A percentile compares a stretch with the other conserved stretches of the same genome.
These are phyloP conservation scores for Globisporangium emineosum DNA, from an alignment of 352 stramenopile genomes.

Conservation along the genomic window DNA sequence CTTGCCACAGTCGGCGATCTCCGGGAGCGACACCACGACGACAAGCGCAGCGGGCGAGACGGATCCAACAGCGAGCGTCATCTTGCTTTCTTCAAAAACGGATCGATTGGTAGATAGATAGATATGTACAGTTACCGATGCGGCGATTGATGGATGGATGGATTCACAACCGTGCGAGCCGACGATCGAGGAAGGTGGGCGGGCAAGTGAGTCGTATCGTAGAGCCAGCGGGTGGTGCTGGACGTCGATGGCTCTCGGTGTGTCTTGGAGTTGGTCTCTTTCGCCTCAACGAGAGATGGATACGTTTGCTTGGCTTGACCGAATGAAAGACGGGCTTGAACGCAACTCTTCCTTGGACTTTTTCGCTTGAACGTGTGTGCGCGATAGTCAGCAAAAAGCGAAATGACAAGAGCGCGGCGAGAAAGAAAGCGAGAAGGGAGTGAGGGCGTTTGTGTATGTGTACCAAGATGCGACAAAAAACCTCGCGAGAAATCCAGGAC, in stretches of 20 bases:
- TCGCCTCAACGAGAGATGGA: not conserved
- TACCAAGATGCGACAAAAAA: not conserved
- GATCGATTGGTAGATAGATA: not conserved
- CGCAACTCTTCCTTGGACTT: too few relatives aligned
- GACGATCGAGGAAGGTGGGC: not conserved
- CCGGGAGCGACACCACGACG: not conserved
- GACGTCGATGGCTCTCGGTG: not conserved
- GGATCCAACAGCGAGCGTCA: not conserved
- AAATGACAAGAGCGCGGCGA: slow-evolving; percentile 2
- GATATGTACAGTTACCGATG: slow-evolving; percentile 4
- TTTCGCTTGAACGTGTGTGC: not conserved
- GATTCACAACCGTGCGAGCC: not conserved
- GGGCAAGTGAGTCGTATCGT: not conserved
- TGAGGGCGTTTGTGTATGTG: not conserved
- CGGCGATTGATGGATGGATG: not conserved
- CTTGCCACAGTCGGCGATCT: slow-evolving; percentile 5
- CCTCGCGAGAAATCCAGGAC: not conserved
- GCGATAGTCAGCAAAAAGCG: slow-evolving; percentile 9
- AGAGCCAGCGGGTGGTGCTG: not conserved
- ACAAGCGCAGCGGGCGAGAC: slow-evolving; percentile 2
- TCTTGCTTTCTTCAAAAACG: not conserved
- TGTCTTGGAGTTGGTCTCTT: not conserved
- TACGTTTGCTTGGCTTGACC: slow-evolving; percentile 1
- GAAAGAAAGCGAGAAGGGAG: not conserved
- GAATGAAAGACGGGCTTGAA: too few relatives aligned